Conservation (phyloP, 225 moss, liverwort and hornwort genomes). For the Pseudoscleropodium purum region DNA sequence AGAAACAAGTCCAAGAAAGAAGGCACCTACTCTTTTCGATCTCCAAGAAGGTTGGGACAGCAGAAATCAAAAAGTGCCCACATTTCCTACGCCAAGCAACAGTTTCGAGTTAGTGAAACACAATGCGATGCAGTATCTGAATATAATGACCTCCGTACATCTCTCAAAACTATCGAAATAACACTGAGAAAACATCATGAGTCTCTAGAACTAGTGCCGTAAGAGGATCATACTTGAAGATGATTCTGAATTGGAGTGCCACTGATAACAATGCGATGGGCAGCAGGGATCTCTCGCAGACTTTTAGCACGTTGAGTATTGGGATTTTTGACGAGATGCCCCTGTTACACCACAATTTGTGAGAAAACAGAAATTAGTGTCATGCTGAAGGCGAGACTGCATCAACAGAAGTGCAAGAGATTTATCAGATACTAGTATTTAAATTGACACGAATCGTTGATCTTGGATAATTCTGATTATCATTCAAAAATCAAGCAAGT, state of each 20-base stretch:
- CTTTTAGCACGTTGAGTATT: conserved; percentile 84
- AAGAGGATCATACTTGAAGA: conserved; percentile 49
- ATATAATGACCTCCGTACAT: background rate
- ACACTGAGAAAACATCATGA: background rate
- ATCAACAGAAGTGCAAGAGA: background rate
- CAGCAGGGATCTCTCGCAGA: conserved; percentile 74
- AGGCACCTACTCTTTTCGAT: conserved; percentile 65
- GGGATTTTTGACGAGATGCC: conserved; percentile 95
- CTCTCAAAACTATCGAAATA: background rate
- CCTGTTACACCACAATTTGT: conserved; percentile 30
- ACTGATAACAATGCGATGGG: conserved; percentile 77
- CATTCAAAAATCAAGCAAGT: background rate
- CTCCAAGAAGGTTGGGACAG: conserved; percentile 88
- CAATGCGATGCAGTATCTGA: background rate
- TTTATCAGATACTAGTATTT: background rate
- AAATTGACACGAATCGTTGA: background rate
- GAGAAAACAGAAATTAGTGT: background rate
- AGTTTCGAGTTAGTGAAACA: background rate
- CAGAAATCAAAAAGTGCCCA: conserved; percentile 99
- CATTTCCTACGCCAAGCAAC: conserved; percentile 66
- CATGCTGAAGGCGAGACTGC: background rate
- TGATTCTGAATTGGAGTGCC: conserved; percentile 97
- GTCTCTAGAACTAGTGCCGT: background rate
- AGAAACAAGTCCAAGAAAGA: background rate
- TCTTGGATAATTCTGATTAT: background rate